phyloP scores from a whole-genome alignment of 306 rosid genomes.

The Pterocarpus santalinus region DNA sequence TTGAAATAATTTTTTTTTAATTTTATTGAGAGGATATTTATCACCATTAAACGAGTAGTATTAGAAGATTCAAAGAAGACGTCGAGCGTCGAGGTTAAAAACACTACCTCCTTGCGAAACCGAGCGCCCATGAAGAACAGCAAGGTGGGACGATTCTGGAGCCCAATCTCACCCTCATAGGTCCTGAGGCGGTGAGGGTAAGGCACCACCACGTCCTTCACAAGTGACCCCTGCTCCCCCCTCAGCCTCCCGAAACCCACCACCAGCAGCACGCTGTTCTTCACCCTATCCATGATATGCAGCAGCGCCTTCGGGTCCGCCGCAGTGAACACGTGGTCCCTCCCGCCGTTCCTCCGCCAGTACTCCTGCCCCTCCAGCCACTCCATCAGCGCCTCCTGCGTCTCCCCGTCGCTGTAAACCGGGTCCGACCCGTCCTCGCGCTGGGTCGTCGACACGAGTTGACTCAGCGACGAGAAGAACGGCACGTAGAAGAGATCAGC shows the following conservation, averaged over 20 bases:
- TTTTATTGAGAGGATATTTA: no score
- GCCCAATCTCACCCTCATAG: constrained; percentile 60
- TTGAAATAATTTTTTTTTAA: no score
- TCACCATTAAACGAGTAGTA: no score
- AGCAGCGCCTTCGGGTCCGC: constrained; percentile 92
- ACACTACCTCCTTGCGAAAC: constrained; percentile 85
- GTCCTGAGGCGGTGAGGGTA: constrained; percentile 80
- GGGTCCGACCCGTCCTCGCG: constrained; percentile 34
- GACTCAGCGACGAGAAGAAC: constrained; percentile 81
- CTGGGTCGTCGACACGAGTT: constrained; percentile 33
- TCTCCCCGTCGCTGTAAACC: constrained; percentile 82
- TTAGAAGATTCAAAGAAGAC: no score
- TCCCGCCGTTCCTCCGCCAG: constrained; percentile 79
- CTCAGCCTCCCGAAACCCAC: constrained; percentile 87
- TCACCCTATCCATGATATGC: constrained; percentile 67
- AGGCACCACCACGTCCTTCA: constrained; percentile 87
- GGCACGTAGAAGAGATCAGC: constrained; percentile 91
- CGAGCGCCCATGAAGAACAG: constrained; percentile 96
- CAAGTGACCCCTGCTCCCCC: constrained; percentile 82
- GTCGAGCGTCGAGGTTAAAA: no score
- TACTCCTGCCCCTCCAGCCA: constrained; percentile 86
- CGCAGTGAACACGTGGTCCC: constrained; percentile 91
- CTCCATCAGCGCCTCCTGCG: constrained; percentile 78
- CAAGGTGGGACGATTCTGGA: constrained; percentile 68
- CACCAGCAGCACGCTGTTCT: constrained; percentile 71